Evolutionary conservation across 1,139 yeast species (phyloP).

Genomic region (Lodderomyces beijingensis): DNA sequence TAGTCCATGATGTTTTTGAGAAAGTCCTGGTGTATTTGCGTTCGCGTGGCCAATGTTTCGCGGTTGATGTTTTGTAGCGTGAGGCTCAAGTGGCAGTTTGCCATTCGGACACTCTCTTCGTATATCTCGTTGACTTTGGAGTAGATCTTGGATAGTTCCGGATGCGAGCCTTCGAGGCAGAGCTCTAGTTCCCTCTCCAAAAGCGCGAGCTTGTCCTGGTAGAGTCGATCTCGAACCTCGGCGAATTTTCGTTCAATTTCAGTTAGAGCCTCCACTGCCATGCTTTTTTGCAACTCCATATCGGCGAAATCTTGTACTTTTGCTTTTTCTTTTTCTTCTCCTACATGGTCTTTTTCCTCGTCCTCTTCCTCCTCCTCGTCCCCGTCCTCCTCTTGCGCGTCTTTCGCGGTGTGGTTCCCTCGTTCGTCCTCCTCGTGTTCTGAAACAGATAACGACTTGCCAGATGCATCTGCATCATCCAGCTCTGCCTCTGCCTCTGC

Average conservation of each 20-base stretch:
- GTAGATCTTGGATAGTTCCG: conserved; percentile 66
- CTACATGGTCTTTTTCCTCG: conserved; percentile 16
- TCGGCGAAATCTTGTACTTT: conserved; percentile 10
- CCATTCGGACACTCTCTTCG: conserved; percentile 63
- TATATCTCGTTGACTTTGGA: conserved; percentile 68
- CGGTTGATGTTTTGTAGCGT: conserved; percentile 71
- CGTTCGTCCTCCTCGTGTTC: conserved; percentile 17
- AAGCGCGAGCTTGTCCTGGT: conserved; percentile 68
- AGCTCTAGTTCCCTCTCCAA: conserved; percentile 79
- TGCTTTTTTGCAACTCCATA: conserved; percentile 40
- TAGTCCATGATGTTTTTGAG: conserved; percentile 64
- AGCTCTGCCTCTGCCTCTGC: conserved; percentile 12
- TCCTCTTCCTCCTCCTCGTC: conserved; percentile 12
- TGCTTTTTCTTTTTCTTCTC: conserved; percentile 8
- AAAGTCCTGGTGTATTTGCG: conserved; percentile 82
- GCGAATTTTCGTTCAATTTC: conserved; percentile 86
- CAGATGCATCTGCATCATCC: conserved; percentile 1
- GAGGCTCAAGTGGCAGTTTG: conserved; percentile 67
- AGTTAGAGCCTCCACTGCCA: conserved; percentile 67
- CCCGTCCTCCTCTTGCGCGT: conserved; percentile 10
- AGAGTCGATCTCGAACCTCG: conserved; percentile 69
- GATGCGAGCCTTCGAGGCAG: conserved; percentile 89
- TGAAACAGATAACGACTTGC: too few species aligned
- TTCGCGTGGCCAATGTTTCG: conserved; percentile 77
- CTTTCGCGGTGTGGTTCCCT: conserved; percentile 18